These are phyloP conservation scores for Metarhizium album DNA, from an alignment of 2,329 filamentous ascomycete species.

Conservation along the genomic window DNA sequence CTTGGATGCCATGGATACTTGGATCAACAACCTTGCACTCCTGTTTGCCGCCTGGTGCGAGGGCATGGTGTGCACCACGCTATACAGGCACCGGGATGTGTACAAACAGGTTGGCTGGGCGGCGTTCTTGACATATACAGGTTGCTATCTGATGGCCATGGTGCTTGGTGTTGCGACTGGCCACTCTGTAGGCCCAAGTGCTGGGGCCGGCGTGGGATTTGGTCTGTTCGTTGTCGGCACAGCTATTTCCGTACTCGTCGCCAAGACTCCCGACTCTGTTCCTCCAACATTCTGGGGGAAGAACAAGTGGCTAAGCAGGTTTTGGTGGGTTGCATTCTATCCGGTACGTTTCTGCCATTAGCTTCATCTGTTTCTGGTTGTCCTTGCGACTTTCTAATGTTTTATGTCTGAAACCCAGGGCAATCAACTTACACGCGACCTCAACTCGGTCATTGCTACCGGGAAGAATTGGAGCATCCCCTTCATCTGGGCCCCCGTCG, in stretches of 20 bases:
- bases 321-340: constrained; percentile 39
- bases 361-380: no score
- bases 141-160: constrained; percentile 37
- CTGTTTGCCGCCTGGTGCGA: constrained; percentile 33
- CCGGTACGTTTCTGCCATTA: constrained; percentile 27
- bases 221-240: constrained; percentile 33
- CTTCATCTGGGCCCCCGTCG: constrained; percentile 21
- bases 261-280: constrained; percentile 25
- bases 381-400: background rate
- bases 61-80: constrained; percentile 36
- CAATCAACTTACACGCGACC: constrained; percentile 39
- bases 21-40: constrained; percentile 39
- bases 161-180: constrained; percentile 36
- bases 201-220: constrained; percentile 37
- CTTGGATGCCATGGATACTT: constrained; percentile 40
- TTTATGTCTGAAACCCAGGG: constrained; percentile 24
- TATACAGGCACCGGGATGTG: constrained; percentile 37
- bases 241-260: constrained; percentile 23
- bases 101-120: constrained; percentile 27
- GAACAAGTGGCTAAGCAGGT: constrained; percentile 25
- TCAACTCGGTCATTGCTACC: constrained; percentile 35
- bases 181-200: constrained; percentile 28
- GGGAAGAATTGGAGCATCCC: constrained; percentile 43
- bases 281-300: constrained; percentile 32
- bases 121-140: constrained; percentile 30